A percentile compares a stretch with the other conserved stretches of the same genome.
Evolutionary conservation across 495 filamentous ascomycete genomes (phyloP).

Genomic region (Chaetomium tenue): DNA sequence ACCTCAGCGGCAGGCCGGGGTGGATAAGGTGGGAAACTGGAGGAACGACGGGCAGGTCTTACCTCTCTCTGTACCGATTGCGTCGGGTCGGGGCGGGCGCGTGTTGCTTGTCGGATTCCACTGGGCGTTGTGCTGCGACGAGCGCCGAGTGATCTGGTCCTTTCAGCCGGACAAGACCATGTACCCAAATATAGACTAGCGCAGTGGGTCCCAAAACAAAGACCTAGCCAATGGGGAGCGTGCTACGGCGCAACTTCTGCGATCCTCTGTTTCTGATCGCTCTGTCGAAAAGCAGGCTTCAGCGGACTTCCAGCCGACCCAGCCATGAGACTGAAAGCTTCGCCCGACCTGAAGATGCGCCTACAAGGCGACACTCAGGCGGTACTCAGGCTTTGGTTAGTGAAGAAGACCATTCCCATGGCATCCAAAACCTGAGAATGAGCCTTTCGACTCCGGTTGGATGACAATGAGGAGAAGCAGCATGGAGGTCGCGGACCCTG

Average conservation of each 20-base stretch:
- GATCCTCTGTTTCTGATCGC: constrained; percentile 3
- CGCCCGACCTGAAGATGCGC: no score
- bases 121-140: constrained; percentile 30
- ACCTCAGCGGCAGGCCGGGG: constrained; percentile 36
- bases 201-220: constrained; percentile 24
- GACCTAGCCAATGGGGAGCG: constrained; percentile 24
- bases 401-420: no score
- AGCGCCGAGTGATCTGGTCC: constrained; percentile 32
- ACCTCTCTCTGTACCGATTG: constrained; percentile 37
- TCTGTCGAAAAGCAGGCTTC: no score
- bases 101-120: constrained; percentile 38
- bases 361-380: no score
- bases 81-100: constrained; percentile 28
- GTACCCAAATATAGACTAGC: constrained; percentile 26
- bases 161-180: constrained; percentile 33
- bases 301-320: no score
- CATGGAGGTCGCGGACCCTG: no score
- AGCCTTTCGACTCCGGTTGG: no score
- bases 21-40: constrained; percentile 35
- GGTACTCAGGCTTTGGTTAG: no score
- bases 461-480: no score
- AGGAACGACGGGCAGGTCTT: constrained; percentile 41
- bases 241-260: constrained; percentile 10
- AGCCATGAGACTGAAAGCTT: no score
- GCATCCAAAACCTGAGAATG: no score